phyloP scores from a whole-genome alignment of 2,329 filamentous ascomycete species.

The Aspergillus puulaauensis region DNA sequence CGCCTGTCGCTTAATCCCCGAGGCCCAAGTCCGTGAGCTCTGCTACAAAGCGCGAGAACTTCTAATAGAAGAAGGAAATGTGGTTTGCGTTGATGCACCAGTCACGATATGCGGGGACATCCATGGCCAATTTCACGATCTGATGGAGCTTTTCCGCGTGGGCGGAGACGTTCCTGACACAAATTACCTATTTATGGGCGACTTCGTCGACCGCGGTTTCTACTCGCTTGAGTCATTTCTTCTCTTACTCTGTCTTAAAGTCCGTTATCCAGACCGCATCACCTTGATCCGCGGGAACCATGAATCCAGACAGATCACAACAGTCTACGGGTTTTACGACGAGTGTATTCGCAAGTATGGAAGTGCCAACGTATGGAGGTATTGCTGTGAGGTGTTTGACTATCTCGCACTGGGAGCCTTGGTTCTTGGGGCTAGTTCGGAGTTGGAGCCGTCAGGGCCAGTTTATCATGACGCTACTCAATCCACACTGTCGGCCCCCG shows the following conservation, averaged over 20 bases:
- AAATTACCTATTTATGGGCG: slow-evolving; percentile 97
- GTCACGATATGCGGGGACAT: slow-evolving; percentile 98
- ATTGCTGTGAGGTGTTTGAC: slow-evolving; percentile 97
- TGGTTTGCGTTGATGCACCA: slow-evolving; percentile 90
- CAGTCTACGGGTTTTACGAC: slow-evolving; percentile 97
- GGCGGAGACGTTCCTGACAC: slow-evolving; percentile 93
- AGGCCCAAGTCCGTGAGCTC: slow-evolving; percentile 90
- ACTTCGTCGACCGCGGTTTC: slow-evolving; percentile 97
- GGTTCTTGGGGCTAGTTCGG: slow-evolving; percentile 76
- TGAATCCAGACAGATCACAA: slow-evolving; percentile 95
- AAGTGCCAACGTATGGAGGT: slow-evolving; percentile 93
- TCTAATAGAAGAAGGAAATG: slow-evolving; percentile 95
- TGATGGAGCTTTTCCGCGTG: slow-evolving; percentile 95
- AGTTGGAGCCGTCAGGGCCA: slow-evolving; percentile 59
- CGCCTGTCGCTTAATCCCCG: slow-evolving; percentile 92
- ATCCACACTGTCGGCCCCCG: slow-evolving; percentile 50
- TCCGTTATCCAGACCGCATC: slow-evolving; percentile 95
- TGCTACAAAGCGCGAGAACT: slow-evolving; percentile 97
- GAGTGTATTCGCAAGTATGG: slow-evolving; percentile 96
- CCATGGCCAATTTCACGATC: slow-evolving; percentile 92
- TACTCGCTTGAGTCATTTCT: slow-evolving; percentile 97
- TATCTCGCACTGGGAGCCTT: slow-evolving; percentile 89
- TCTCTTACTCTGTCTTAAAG: slow-evolving; percentile 91
- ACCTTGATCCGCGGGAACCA: slow-evolving; percentile 94
- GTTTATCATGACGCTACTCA: slow-evolving; percentile 47